Evolutionary conservation across 306 rosid genomes (phyloP), one percentile per base, ranked within the genome.

Genomic region (Inga leiocalycina): DNA sequence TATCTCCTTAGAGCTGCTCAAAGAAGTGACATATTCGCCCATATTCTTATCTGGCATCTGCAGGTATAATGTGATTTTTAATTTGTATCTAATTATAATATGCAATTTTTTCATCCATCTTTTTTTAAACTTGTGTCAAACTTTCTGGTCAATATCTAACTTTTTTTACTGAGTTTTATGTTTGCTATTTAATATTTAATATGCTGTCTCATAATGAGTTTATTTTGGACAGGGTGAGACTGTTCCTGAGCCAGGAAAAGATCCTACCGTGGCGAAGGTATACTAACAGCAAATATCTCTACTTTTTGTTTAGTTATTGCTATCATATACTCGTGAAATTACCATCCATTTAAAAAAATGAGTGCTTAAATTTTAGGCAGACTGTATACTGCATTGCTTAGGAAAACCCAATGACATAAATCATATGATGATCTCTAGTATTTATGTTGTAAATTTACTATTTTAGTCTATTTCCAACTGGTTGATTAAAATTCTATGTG

Each of bases 1-100:
- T 96, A 94, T 90, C 89, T 96, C 82, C 98, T 96, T 22, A 94
- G 99, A 90, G 98, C 97, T 87, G 86, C 98, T 84, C 97, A 93
- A 84, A 83, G 99, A 88, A 91, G 98, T 87, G 98, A 96, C 80
- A 84, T 96, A 83, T 96, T 96, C 88, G 94, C 99, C 49, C 99
- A 96, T 83, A 94, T 92, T 82, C 94, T 96, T 85, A 92, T 96
- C 83, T 96, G 99, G 99, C 94, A 94, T 88, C 85, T 96, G 78
- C 99, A 94, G 99, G 99, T 88, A 78, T 79, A 68, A 71, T 66
- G 59, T 80, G 72, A 76, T 71, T 77, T 35, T 43, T 59, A 19
- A 27, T 49, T 51, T 17, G 32, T 16, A 32, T 71, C 71, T 69
- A 51, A 32, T 62, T 79, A n/a, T 65, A 54, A 57, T 73, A 56